Conservation (phyloP, 345 rosid species). For the Brassica napus region Da-Ae NC_063443.1:11715501-11716000, state of each 20-base stretch:
- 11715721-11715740: background rate
- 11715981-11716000: background rate
- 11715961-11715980: background rate
- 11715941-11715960: background rate
- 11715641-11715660: background rate
- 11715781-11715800: background rate
- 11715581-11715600: background rate
- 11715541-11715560: background rate
- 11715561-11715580: background rate
- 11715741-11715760: background rate
- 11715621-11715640: background rate
- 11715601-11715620: background rate
- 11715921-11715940: background rate
- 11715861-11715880: background rate
- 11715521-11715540: background rate
- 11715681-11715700: background rate
- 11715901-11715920: background rate
- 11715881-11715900: background rate
- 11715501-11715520: background rate
- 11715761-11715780: background rate
- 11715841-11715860: background rate
- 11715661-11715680: background rate
- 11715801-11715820: background rate
- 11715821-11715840: background rate
- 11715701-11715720: background rate